Evolutionary conservation across 805 yeast species (phyloP).

Genomic region (Wickerhamomyces bovis): DNA sequence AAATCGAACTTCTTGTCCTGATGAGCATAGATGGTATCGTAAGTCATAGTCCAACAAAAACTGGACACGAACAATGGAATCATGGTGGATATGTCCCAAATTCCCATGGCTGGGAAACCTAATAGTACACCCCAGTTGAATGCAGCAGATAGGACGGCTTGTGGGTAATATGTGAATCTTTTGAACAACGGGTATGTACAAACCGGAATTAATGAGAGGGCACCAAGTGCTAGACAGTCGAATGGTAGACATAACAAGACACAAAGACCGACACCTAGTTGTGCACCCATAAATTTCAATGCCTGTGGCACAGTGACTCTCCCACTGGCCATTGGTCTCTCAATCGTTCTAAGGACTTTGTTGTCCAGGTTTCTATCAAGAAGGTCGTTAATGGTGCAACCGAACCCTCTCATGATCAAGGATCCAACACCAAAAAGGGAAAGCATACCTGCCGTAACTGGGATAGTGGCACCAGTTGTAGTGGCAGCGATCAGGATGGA

Average conservation of each 20-base stretch:
- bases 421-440: conserved; percentile 80
- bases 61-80: conserved; percentile 70
- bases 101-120: conserved; percentile 95
- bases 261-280: conserved; percentile 66
- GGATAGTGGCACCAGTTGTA: conserved; percentile 60
- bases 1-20: conserved; percentile 90
- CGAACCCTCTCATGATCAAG: conserved; percentile 93
- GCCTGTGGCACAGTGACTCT: conserved; percentile 72
- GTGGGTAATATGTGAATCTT: conserved; percentile 94
- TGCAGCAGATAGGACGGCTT: conserved; percentile 69
- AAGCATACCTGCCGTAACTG: conserved; percentile 54
- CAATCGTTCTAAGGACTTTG: conserved; percentile 81
- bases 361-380: conserved; percentile 78
- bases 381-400: conserved; percentile 92
- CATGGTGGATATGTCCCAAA: conserved; percentile 72
- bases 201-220: conserved; percentile 72
- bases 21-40: conserved; percentile 96
- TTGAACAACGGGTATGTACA: conserved; percentile 90
- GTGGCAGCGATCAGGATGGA: conserved; percentile 87
- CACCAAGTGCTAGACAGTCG: conserved; percentile 78
- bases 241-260: conserved; percentile 69
- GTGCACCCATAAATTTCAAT: conserved; percentile 60
- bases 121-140: conserved; percentile 92
- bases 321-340: conserved; percentile 91
- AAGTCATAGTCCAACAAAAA: conserved; percentile 89